These are phyloP conservation scores for Xanthoceras sorbifolium DNA, from an alignment of 345 rosid genomes.

Conservation along the genomic window DNA sequence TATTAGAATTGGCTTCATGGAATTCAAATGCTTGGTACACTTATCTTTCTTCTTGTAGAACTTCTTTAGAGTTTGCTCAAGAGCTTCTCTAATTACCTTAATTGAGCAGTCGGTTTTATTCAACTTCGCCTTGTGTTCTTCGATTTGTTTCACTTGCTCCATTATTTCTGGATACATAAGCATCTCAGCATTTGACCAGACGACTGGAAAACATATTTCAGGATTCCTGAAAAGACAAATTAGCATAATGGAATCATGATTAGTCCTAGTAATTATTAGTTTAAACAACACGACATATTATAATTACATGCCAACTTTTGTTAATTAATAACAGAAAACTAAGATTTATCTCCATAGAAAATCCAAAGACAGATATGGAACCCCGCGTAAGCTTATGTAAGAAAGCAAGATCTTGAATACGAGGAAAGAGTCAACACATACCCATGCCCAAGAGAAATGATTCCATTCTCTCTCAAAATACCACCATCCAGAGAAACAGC, in stretches of 20 bases:
- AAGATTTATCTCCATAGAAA: neutral
- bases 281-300: too few species aligned
- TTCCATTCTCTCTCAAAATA: conserved; percentile 45
- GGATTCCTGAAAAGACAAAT: conserved; percentile 35
- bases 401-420: neutral
- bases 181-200: neutral
- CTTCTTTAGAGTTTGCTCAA: conserved; percentile 13
- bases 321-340: too few species aligned
- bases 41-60: neutral
- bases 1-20: neutral
- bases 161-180: neutral
- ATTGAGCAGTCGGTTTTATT: neutral
- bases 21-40: neutral
- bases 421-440: conserved; percentile 23
- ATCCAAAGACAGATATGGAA: neutral
- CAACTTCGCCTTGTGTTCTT: conserved; percentile 13
- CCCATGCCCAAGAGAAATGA: conserved; percentile 46
- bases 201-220: conserved; percentile 44
- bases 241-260: neutral
- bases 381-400: neutral
- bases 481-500: conserved; percentile 69
- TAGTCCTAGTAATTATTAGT: neutral
- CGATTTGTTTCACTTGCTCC: neutral
- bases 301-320: too few species aligned
- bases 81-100: neutral